Evolutionary conservation across 2,329 filamentous ascomycete genomes (phyloP).

Genomic region (Stagonosporopsis vannaccii): DNA sequence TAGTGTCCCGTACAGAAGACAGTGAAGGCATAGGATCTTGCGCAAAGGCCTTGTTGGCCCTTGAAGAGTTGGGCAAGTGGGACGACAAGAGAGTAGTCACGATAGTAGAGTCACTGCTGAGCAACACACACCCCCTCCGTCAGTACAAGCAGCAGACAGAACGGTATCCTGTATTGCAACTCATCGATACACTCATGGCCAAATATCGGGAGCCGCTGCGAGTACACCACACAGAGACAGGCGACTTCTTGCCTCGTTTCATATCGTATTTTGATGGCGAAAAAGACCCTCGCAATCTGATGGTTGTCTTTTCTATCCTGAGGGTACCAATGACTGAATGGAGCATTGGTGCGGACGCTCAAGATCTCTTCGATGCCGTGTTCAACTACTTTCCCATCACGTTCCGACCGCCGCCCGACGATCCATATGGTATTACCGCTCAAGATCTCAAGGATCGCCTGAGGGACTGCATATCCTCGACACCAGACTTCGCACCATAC

Average conservation of each 20-base stretch:
- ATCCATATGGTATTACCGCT: constrained; percentile 73
- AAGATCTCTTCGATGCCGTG: constrained; percentile 69
- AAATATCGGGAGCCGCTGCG: constrained; percentile 58
- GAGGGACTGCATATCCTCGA: constrained; percentile 69
- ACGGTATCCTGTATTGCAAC: constrained; percentile 67
- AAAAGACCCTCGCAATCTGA: constrained; percentile 73
- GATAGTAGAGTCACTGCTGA: constrained; percentile 58
- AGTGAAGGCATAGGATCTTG: constrained; percentile 62
- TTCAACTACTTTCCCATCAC: constrained; percentile 79
- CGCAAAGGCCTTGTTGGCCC: constrained; percentile 63
- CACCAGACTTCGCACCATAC: constrained; percentile 68
- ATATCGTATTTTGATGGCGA: constrained; percentile 72
- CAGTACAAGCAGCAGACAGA: constrained; percentile 68
- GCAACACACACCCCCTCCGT: constrained; percentile 65
- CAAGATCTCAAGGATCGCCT: constrained; percentile 71
- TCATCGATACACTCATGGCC: constrained; percentile 68
- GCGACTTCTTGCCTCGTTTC: constrained; percentile 66
- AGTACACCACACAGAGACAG: constrained; percentile 59
- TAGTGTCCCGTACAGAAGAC: constrained; percentile 68
- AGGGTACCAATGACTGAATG: constrained; percentile 73
- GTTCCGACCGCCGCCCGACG: constrained; percentile 72
- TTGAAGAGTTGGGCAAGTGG: constrained; percentile 68
- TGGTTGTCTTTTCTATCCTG: constrained; percentile 73
- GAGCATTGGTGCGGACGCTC: constrained; percentile 65
- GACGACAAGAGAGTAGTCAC: constrained; percentile 63